Evolutionary conservation across 768 basidiomycete species (phyloP).

Genomic region (Naganishia randhawae): DNA sequence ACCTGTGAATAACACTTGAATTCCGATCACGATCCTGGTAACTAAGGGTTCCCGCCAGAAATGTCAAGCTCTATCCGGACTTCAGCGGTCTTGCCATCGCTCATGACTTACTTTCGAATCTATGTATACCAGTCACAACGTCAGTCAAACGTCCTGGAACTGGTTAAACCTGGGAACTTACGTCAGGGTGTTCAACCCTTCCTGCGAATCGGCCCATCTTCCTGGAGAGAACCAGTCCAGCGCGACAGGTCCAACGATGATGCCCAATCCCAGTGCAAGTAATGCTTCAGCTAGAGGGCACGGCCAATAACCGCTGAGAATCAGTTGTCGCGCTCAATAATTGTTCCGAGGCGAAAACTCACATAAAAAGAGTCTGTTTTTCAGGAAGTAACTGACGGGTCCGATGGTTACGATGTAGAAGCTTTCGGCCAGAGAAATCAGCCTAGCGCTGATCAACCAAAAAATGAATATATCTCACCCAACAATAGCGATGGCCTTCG

Average conservation of each 20-base stretch:
- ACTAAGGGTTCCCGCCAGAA: constrained; percentile 34
- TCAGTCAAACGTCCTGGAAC: background rate
- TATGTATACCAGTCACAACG: background rate
- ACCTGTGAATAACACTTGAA: constrained; percentile 15
- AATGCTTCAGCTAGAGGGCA: constrained; percentile 42
- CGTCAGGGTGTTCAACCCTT: constrained; percentile 35
- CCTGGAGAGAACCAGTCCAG: constrained; percentile 48
- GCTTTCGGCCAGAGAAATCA: background rate
- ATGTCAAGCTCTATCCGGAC: background rate
- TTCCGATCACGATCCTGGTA: constrained; percentile 23
- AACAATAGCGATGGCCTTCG: constrained; percentile 43
- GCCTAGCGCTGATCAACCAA: background rate
- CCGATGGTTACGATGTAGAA: constrained; percentile 44
- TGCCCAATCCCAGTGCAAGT: constrained; percentile 39
- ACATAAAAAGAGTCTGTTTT: constrained; percentile 51
- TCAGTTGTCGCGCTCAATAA: background rate
- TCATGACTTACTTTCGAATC: constrained; percentile 7
- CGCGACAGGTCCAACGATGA: constrained; percentile 49
- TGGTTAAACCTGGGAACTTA: constrained; percentile 16
- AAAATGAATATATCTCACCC: constrained; percentile 34
- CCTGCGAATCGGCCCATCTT: constrained; percentile 44
- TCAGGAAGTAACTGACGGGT: constrained; percentile 49
- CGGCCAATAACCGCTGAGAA: background rate
- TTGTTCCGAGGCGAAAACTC: constrained; percentile 18
- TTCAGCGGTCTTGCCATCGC: too few relatives aligned